phyloP scores from a whole-genome alignment of 495 filamentous ascomycete genomes.

The Neohortaea acidophila region DNA sequence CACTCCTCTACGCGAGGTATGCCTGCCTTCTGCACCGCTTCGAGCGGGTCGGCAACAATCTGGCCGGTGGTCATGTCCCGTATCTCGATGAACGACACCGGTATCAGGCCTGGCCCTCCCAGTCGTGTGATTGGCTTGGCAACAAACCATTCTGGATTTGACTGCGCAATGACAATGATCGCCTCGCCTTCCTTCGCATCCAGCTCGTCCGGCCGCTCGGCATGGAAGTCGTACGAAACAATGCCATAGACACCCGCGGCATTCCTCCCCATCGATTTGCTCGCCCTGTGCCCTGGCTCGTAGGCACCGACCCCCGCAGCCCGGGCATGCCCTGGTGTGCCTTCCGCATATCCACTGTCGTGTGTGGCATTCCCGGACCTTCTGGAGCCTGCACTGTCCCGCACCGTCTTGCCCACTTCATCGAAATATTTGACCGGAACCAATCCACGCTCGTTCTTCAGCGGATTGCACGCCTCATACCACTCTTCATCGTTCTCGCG shows the following conservation, averaged over 20 bases:
- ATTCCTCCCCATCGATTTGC: conserved; percentile 43
- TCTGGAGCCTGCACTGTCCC: conserved; percentile 70
- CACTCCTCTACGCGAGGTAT: conserved; percentile 97
- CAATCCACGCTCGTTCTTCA: conserved; percentile 74
- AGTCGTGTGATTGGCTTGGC: conserved; percentile 93
- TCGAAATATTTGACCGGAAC: conserved; percentile 92
- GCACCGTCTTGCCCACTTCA: conserved; percentile 72
- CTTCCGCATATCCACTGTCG: conserved; percentile 71
- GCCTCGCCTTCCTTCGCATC: conserved; percentile 90
- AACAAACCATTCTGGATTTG: conserved; percentile 99
- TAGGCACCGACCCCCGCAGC: conserved; percentile 17
- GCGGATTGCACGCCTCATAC: conserved; percentile 98
- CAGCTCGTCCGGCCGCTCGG: conserved; percentile 85
- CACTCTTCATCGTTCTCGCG: conserved; percentile 87
- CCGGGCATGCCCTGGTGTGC: conserved; percentile 8
- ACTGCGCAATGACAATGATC: conserved; percentile 96
- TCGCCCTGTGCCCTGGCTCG: conserved; percentile 32
- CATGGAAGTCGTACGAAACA: conserved; percentile 93
- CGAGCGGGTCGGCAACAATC: conserved; percentile 66
- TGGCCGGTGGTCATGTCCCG: conserved; percentile 81
- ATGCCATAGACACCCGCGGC: conserved; percentile 79
- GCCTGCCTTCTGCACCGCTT: conserved; percentile 75
- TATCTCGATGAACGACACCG: conserved; percentile 93
- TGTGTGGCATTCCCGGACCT: conserved; percentile 45
- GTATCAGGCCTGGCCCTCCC: conserved; percentile 87